A percentile compares a stretch with the other conserved stretches of the same genome.
Conservation (phyloP, 805 yeast genomes). For the Ogataea allantospora region DNA sequence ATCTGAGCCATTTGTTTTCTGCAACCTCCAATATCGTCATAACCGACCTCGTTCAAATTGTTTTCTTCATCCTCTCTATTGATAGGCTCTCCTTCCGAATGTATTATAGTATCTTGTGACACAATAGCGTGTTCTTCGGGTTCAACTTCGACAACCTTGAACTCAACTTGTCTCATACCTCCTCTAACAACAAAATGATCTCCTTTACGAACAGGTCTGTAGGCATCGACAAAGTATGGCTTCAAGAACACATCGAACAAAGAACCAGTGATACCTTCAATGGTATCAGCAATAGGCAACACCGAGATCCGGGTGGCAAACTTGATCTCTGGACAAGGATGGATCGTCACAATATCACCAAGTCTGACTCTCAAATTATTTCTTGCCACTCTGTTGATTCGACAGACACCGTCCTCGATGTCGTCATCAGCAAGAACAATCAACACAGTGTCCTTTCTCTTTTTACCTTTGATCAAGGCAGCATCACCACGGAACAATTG, state of each 20-base stretch:
- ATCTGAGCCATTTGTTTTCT: conserved; percentile 99
- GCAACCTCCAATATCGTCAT: conserved; percentile 98
- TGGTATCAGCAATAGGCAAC: conserved; percentile 95
- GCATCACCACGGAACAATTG: conserved; percentile 98
- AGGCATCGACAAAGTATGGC: conserved; percentile 98
- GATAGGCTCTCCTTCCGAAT: conserved; percentile 98
- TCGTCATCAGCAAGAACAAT: conserved; percentile 96
- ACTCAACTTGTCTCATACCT: conserved; percentile 99
- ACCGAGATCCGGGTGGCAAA: conserved; percentile 94
- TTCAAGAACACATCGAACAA: conserved; percentile 93
- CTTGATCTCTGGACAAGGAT: conserved; percentile 97
- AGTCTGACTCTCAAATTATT: conserved; percentile 90
- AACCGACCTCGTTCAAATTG: conserved; percentile 94
- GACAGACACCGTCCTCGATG: conserved; percentile 90
- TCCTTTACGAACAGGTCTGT: conserved; percentile 97
- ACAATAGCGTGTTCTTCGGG: conserved; percentile 97
- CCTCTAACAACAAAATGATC: conserved; percentile 96
- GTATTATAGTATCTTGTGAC: conserved; percentile 96
- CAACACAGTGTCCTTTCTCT: conserved; percentile 94
- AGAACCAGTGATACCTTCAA: conserved; percentile 96
- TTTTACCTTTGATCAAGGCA: conserved; percentile 94
- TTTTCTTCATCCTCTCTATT: conserved; percentile 98
- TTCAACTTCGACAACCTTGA: conserved; percentile 96
- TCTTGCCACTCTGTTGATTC: conserved; percentile 94
- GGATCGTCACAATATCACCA: conserved; percentile 88